Evolutionary conservation across 2,329 filamentous ascomycete genomes (phyloP), one percentile per base, ranked within the genome.

Genomic region (Arthroderma sp.): DNA sequence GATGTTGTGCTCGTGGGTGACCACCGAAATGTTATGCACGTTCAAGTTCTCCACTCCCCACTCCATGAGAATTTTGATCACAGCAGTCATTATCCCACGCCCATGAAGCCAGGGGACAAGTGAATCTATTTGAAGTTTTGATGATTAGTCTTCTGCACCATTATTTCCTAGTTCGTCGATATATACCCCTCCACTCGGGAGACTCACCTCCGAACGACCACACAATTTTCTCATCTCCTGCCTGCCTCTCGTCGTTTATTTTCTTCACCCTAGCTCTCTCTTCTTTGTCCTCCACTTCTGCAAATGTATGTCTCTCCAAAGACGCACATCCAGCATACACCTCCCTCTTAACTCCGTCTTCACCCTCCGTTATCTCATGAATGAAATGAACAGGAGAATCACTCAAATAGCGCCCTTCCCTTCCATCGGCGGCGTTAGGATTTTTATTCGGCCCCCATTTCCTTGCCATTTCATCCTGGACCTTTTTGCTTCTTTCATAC

Each of bases 51-150:
- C 22, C 33, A 15, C 33, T 6, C 40, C 47, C 47, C 47, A 49
- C 2, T 49, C 38, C 15, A 49, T 42, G 3, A 46, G 4, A 3
- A 28, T 27, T 40, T 29, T 46, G 4, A 41, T 27, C 11, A 9
- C 38, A 28, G 38, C 38, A 11, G 36, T 49, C 47, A 45, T 49
- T 29, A 49, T 49, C n/a, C 47, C 47, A 9, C 42, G 45, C 2
- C 47, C 47, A 11, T 49, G 44, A 29, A 46, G 31, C 9, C 32
- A 33, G n/a, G 43, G 22, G n/a, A n/a, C 40, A 8, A 49, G 40
- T 29, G 36, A 49, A 9, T 49, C 47, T 49, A 31, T 10, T 3
- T 32, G 30, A 22, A 22, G 15, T 22, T 42, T 34, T 42, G 27
- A 42, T 42, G 8, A 11, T 34, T 32, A 42, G 40, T 7, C 15